A percentile compares a stretch with the other conserved stretches of the same genome.
Conservation (phyloP, 1,139 yeast species). For the Geotrichum macrosporum region DNA sequence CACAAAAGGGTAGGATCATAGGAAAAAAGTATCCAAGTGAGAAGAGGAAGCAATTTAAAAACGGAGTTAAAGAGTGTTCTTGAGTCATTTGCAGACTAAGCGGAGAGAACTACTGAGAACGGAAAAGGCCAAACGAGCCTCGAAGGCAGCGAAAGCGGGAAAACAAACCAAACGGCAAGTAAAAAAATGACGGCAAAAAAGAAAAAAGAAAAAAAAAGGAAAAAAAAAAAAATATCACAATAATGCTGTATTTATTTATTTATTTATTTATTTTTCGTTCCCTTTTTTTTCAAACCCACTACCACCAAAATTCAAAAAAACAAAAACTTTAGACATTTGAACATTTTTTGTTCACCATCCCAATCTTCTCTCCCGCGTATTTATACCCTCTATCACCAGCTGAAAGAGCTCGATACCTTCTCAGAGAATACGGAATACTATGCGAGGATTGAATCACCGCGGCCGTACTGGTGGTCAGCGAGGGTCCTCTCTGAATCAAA, state of each 20-base stretch:
- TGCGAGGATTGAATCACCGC: conserved; percentile 11
- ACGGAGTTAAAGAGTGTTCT: no score
- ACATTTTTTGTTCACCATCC: not conserved
- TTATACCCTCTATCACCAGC: no score
- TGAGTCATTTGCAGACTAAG: no score
- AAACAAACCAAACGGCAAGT: no score
- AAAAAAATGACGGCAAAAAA: no score
- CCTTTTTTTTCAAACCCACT: not conserved
- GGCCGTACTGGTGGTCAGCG: conserved; percentile 7
- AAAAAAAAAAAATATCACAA: not conserved
- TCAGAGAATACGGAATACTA: not conserved
- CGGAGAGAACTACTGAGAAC: no score
- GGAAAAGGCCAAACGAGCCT: no score
- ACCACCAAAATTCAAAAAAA: not conserved
- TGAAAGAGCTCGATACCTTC: not conserved
- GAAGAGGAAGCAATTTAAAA: no score
- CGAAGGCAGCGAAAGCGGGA: no score
- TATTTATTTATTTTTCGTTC: not conserved
- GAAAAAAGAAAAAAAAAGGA: not conserved
- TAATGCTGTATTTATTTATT: not conserved
- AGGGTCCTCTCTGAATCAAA: not conserved
- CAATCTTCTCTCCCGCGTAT: not conserved
- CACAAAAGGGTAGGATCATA: no score
- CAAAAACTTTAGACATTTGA: not conserved
- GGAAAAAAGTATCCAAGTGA: no score